Evolutionary conservation across 2,329 filamentous ascomycete genomes (phyloP).

Genomic region (Salinomyces thailandicus): DNA sequence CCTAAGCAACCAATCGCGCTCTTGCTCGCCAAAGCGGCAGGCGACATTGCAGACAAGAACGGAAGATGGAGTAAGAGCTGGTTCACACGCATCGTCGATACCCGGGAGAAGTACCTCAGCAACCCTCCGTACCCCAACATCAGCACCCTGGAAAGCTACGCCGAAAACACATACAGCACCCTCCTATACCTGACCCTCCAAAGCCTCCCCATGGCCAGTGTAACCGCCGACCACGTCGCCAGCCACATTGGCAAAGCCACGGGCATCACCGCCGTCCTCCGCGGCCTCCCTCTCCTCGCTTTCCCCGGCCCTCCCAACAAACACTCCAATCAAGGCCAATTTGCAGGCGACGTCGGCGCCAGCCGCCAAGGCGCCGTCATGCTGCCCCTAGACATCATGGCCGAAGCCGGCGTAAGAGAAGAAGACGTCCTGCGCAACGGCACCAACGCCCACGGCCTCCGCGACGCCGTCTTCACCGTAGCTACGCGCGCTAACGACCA

Average conservation of each 20-base stretch:
- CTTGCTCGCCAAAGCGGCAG: conserved; percentile 63
- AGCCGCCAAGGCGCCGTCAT: conserved; percentile 56
- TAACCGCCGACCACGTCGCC: conserved; percentile 83
- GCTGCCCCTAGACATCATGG: conserved; percentile 83
- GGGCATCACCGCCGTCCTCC: conserved; percentile 76
- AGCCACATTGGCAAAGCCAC: conserved; percentile 91
- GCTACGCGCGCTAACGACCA: conserved; percentile 94
- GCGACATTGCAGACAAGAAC: conserved; percentile 42
- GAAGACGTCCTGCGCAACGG: conserved; percentile 82
- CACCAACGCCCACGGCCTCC: conserved; percentile 64
- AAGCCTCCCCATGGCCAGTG: conserved; percentile 64
- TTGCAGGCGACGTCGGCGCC: conserved; percentile 29
- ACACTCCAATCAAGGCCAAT: conserved; percentile 38
- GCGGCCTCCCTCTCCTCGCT: conserved; percentile 79
- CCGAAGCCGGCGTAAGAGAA: conserved; percentile 66
- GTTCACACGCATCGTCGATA: conserved; percentile 62
- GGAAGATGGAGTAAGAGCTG: conserved; percentile 44
- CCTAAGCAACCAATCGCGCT: conserved; percentile 88
- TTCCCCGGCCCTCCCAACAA: conserved; percentile 56
- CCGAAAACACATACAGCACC: conserved; percentile 89
- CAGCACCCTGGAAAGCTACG: conserved; percentile 70
- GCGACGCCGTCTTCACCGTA: conserved; percentile 83
- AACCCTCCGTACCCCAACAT: conserved; percentile 72
- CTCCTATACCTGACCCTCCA: conserved; percentile 81
- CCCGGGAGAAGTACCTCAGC: conserved; percentile 70